Conservation (phyloP, 2,329 filamentous ascomycete genomes). For the Eutypella sp. region DNA sequence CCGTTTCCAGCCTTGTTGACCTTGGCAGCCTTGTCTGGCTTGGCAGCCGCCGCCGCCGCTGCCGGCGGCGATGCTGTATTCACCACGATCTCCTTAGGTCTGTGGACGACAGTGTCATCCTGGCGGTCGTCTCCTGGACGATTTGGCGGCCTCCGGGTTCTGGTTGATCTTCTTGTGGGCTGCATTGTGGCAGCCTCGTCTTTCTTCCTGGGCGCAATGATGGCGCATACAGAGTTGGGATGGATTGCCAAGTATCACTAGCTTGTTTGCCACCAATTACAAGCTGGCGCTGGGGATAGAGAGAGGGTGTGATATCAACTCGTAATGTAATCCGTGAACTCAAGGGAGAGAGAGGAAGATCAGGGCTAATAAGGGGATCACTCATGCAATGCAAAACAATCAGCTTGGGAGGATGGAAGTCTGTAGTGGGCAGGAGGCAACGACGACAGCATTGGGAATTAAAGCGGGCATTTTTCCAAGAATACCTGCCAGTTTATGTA, state of each 20-base stretch:
- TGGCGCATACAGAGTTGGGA: no score
- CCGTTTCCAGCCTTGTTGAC: no score
- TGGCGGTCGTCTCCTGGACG: background rate
- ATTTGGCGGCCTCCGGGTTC: constrained; percentile 2
- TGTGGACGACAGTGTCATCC: constrained; percentile 9
- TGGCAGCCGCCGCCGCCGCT: background rate
- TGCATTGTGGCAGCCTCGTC: constrained; percentile 1
- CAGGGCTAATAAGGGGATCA: no score
- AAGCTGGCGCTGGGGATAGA: no score
- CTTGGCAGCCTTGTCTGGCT: no score
- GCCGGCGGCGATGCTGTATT: background rate
- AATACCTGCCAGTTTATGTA: no score
- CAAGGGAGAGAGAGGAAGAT: no score
- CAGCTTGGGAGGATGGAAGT: background rate
- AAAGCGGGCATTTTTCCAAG: background rate
- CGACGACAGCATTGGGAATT: background rate
- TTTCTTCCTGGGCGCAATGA: constrained; percentile 15
- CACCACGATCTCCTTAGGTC: background rate
- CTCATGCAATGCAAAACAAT: no score
- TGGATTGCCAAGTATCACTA: no score
- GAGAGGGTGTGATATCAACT: no score
- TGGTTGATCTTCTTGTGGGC: constrained; percentile 8
- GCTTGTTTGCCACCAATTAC: no score
- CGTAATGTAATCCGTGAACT: no score
- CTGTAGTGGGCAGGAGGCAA: background rate